Conservation (phyloP, 129 eudicot species). For the Flaveria ramosissima region DNA sequence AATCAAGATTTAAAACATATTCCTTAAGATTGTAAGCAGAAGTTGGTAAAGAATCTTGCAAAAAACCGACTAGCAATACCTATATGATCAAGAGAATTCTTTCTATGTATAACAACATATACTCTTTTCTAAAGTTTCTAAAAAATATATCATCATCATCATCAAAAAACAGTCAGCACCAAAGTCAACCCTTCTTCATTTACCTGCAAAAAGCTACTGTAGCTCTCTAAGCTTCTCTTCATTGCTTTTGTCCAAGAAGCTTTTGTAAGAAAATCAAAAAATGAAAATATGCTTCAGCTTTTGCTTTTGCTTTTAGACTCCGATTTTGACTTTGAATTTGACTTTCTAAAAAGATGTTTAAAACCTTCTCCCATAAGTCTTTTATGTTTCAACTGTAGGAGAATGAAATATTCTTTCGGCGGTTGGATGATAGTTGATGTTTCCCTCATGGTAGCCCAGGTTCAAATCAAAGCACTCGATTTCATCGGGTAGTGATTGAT, state of each 20-base stretch:
- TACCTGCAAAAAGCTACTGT: conserved; percentile 18
- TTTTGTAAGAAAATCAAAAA: conserved; percentile 12
- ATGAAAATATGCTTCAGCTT: conserved; percentile 11
- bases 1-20: conserved; percentile 19
- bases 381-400: conserved; percentile 33
- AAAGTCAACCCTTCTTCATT: conserved; percentile 2
- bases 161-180: neutral
- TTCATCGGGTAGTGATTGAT: conserved; percentile 35
- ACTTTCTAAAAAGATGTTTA: conserved; percentile 20
- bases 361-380: neutral
- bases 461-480: conserved; percentile 29
- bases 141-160: conserved; percentile 6
- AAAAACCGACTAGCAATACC: conserved; percentile 4
- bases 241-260: conserved; percentile 50
- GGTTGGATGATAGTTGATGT: conserved; percentile 46
- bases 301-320: conserved; percentile 10
- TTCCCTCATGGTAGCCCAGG: conserved; percentile 42
- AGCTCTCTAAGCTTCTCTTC: conserved; percentile 43
- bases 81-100: conserved; percentile 28
- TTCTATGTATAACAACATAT: conserved; percentile 35
- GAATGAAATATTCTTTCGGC: conserved; percentile 32
- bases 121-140: neutral
- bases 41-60: conserved; percentile 32
- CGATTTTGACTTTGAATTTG: conserved; percentile 15
- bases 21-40: conserved; percentile 4